Percentiles rank a stretch among this genome's conserved stretches.
phyloP scores from a whole-genome alignment of 2,329 filamentous ascomycete species.

The Dactylellina haptotyla region DNA sequence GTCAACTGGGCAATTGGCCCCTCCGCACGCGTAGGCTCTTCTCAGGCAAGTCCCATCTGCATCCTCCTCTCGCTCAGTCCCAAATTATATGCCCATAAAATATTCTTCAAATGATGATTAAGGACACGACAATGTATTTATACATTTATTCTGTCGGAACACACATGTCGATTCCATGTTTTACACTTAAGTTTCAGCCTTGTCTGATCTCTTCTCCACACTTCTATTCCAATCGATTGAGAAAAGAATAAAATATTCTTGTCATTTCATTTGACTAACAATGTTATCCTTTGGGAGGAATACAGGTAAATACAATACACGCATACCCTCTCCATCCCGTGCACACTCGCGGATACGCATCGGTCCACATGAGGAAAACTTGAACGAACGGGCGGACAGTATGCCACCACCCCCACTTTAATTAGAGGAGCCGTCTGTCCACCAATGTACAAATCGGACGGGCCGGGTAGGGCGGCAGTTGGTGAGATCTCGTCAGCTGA shows the following conservation, averaged over 20 bases:
- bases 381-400: conserved; percentile 65
- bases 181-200: conserved; percentile 63
- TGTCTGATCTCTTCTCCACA: conserved; percentile 61
- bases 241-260: background rate
- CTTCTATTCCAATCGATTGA: conserved; percentile 21
- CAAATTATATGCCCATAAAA: background rate
- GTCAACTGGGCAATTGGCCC: background rate
- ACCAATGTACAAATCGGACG: conserved; percentile 61
- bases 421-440: conserved; percentile 61
- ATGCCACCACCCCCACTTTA: conserved; percentile 60
- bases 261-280: conserved; percentile 49
- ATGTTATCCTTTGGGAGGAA: conserved; percentile 54
- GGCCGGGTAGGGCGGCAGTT: conserved; percentile 60
- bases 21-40: conserved; percentile 25
- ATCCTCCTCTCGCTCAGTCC: background rate
- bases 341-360: conserved; percentile 1
- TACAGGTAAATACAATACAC: conserved; percentile 58
- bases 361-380: conserved; percentile 62
- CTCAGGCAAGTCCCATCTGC: conserved; percentile 59
- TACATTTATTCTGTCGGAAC: conserved; percentile 56
- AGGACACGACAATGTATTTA: conserved; percentile 36
- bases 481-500: conserved; percentile 65
- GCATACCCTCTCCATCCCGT: background rate
- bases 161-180: conserved; percentile 58
- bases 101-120: conserved; percentile 45